These are phyloP conservation scores for Rhodomyrtus psidioides DNA, from an alignment of 441 rosid genomes.

Conservation along the genomic window DNA sequence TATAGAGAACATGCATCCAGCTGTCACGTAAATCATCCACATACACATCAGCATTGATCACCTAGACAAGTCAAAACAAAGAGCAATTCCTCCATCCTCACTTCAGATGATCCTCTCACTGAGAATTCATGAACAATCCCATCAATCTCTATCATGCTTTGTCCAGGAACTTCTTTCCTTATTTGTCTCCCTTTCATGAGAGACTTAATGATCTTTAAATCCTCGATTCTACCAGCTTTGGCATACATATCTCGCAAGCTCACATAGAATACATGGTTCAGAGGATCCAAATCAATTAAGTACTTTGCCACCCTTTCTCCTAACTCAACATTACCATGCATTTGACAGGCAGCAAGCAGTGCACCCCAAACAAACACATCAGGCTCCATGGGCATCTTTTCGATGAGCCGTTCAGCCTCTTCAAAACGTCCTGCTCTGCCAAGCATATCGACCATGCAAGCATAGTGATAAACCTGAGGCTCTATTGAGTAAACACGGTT, in stretches of 20 bases:
- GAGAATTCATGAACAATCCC: constrained; percentile 45
- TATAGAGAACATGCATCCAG: background rate
- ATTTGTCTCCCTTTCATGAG: constrained; percentile 35
- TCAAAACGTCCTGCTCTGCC: constrained; percentile 41
- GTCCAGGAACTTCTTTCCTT: constrained; percentile 39
- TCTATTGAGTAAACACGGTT: constrained; percentile 22
- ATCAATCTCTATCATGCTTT: constrained; percentile 48
- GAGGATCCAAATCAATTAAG: constrained; percentile 41
- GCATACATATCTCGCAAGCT: constrained; percentile 44
- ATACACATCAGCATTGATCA: constrained; percentile 2
- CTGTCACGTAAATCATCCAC: background rate
- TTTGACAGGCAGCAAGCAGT: constrained; percentile 52
- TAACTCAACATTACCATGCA: constrained; percentile 33
- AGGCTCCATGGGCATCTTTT: constrained; percentile 45
- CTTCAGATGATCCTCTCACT: constrained; percentile 21
- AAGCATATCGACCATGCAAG: constrained; percentile 48
- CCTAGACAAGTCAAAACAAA: constrained; percentile 20
- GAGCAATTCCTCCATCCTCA: constrained; percentile 19
- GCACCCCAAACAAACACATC: constrained; percentile 62
- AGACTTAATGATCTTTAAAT: constrained; percentile 27
- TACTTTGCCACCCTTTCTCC: constrained; percentile 40
- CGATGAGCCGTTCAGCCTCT: constrained; percentile 38
- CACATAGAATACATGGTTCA: constrained; percentile 45
- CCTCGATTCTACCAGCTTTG: constrained; percentile 34
- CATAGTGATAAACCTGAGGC: constrained; percentile 47